Evolutionary conservation across 176 grass and related monocot species (phyloP).

Genomic region (Aechmea fasciata): DNA sequence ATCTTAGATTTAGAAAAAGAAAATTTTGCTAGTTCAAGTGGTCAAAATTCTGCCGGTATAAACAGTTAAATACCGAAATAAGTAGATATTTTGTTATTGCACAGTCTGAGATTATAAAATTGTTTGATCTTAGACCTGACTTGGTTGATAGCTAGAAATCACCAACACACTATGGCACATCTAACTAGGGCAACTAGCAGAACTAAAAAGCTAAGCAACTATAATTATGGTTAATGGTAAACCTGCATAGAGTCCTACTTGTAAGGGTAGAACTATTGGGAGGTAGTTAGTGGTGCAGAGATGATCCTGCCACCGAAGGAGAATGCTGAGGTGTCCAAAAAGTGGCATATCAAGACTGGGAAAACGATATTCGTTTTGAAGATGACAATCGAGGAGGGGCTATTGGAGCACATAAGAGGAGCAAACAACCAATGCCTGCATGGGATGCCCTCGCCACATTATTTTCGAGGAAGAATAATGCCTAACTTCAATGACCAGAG

Average conservation of each 20-base stretch:
- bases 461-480: no score
- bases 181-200: no score
- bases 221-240: slow-evolving; percentile 5
- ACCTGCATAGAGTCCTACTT: slow-evolving; percentile 4
- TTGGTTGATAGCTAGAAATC: no score
- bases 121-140: no score
- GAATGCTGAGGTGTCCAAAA: neutral
- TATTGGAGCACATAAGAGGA: slow-evolving; percentile 5
- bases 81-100: no score
- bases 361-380: slow-evolving; percentile 3
- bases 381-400: neutral
- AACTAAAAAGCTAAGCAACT: no score
- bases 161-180: no score
- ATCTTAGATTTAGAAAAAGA: no score
- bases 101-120: no score
- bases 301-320: neutral
- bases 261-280: slow-evolving; percentile 4
- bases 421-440: neutral
- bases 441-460: neutral
- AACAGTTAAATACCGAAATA: no score
- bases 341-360: neutral
- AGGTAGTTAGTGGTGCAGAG: neutral
- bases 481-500: slow-evolving; percentile 14
- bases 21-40: no score
- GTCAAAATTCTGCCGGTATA: no score